Evolutionary conservation across 2,329 filamentous ascomycete species (phyloP).

Genomic region (Penicillium italicum): DNA sequence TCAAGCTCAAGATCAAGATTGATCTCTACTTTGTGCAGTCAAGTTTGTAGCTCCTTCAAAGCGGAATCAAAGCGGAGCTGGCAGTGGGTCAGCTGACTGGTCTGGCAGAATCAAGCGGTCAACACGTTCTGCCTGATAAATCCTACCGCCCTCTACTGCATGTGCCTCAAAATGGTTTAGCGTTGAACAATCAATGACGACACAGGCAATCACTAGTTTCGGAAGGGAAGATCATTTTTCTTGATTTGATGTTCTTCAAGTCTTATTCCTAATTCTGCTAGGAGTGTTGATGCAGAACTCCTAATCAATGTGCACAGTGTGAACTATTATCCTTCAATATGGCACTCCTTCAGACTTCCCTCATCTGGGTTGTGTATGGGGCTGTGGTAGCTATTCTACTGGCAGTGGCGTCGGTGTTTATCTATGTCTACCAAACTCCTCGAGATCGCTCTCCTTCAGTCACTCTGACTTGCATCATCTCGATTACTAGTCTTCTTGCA

Average conservation of each 20-base stretch:
- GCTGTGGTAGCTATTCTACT: conserved; percentile 75
- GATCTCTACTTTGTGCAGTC: background rate
- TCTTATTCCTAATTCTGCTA: background rate
- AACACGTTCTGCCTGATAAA: background rate
- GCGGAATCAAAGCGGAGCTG: conserved; percentile 2
- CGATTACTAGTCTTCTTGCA: conserved; percentile 79
- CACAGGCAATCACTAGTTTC: conserved; percentile 1
- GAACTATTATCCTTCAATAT: conserved; percentile 38
- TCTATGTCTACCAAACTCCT: conserved; percentile 86
- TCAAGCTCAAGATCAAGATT: background rate
- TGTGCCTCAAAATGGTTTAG: background rate
- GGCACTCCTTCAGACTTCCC: conserved; percentile 74
- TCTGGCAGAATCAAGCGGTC: conserved; percentile 3
- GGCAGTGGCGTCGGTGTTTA: conserved; percentile 74
- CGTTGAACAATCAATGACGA: conserved; percentile 6
- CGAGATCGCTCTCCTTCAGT: conserved; percentile 80
- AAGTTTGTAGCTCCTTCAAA: conserved; percentile 7
- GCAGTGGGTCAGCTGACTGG: conserved; percentile 1
- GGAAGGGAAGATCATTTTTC: background rate
- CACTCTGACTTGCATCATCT: conserved; percentile 79
- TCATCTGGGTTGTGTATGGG: conserved; percentile 94
- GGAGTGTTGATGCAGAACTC: background rate
- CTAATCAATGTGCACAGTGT: conserved; percentile 10
- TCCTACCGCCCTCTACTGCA: background rate
- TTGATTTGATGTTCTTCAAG: background rate